Percentiles rank a stretch among this genome's conserved stretches.
Conservation (phyloP, 495 filamentous ascomycete genomes). For the Trichoderma gamsii region DNA sequence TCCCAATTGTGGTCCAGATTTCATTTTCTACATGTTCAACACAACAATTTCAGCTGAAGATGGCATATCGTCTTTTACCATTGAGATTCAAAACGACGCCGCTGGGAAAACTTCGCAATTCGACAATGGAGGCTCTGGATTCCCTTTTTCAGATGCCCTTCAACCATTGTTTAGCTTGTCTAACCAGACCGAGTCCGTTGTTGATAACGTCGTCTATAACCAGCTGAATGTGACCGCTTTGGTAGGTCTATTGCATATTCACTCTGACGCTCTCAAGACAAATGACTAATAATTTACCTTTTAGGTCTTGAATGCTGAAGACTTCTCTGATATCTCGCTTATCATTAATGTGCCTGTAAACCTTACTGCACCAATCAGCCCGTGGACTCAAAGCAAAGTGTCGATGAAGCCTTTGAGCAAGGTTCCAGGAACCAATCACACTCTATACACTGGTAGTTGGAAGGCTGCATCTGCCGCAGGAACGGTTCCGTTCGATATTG, state of each 20-base stretch:
- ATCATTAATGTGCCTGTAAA: background rate
- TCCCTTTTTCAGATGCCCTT: constrained; percentile 17
- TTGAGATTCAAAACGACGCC: constrained; percentile 14
- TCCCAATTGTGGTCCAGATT: constrained; percentile 15
- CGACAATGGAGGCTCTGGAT: constrained; percentile 17
- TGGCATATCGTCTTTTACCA: constrained; percentile 18
- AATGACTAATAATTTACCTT: background rate
- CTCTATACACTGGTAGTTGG: background rate
- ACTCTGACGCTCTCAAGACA: background rate
- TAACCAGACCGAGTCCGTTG: background rate
- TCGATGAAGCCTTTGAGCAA: background rate
- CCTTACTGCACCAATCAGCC: background rate
- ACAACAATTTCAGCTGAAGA: background rate
- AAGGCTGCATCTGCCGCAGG: background rate
- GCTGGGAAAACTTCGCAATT: background rate
- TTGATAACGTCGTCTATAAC: background rate
- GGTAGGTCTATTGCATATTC: background rate
- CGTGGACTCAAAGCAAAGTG: background rate
- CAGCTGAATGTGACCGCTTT: background rate
- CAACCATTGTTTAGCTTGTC: background rate
- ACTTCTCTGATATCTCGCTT: background rate
- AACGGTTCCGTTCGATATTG: background rate
- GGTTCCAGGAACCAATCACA: background rate
- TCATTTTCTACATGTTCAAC: constrained; percentile 15
- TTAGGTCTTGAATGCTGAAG: background rate